Conservation (phyloP, 306 rosid species). For the Ormosia emarginata region DNA sequence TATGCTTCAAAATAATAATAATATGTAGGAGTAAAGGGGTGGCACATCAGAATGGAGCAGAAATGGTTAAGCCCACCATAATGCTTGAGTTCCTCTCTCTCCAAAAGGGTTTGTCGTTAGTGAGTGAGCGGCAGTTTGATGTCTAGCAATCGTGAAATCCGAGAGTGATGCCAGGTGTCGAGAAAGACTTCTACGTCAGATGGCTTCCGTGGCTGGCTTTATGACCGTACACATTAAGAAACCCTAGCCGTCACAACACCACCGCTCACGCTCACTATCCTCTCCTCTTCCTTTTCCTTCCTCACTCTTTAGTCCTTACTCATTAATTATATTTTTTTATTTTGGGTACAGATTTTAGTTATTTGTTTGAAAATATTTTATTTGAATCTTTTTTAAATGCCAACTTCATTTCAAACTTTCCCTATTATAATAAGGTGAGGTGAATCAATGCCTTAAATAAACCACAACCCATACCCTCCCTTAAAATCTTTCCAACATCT, state of each 20-base stretch:
- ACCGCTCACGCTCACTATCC: neutral
- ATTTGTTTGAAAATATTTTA: neutral
- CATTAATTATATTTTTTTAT: neutral
- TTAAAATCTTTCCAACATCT: neutral
- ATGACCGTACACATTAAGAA: constrained; percentile 6
- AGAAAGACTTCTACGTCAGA: constrained; percentile 24
- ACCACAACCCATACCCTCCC: neutral
- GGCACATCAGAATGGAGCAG: constrained; percentile 49
- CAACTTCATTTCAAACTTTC: neutral
- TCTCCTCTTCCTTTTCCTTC: neutral
- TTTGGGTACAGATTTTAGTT: neutral
- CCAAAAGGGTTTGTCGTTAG: neutral
- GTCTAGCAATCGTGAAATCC: constrained; percentile 34
- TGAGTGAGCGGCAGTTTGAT: too few relatives aligned
- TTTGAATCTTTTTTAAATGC: too few relatives aligned
- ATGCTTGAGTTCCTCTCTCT: constrained; percentile 20
- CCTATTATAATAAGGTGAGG: neutral
- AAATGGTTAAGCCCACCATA: constrained; percentile 23
- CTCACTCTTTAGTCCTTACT: neutral
- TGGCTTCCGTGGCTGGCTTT: constrained; percentile 33
- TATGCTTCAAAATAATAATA: neutral
- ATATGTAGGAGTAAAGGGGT: constrained; percentile 25
- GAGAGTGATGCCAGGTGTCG: constrained; percentile 32
- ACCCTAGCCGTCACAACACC: constrained; percentile 34
- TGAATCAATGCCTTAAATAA: too few relatives aligned